Evolutionary conservation across 2,329 filamentous ascomycete species (phyloP).

Genomic region (Nannizziopsis arthrosporioides): DNA sequence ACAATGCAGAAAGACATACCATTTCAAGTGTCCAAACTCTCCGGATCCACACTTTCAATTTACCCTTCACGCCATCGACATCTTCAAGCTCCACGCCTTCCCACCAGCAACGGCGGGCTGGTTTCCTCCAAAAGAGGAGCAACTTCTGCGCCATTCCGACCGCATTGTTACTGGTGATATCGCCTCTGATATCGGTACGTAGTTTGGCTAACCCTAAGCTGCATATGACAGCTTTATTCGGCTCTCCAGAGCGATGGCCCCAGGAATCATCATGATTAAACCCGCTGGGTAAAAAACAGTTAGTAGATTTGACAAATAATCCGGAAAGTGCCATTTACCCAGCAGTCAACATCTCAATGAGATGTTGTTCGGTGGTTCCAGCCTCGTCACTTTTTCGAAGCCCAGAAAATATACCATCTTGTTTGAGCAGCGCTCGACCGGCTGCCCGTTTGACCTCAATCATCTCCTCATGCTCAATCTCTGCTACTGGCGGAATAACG

Average conservation of each 20-base stretch:
- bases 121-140: constrained; percentile 94
- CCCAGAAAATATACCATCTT: constrained; percentile 92
- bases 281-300: constrained; percentile 46
- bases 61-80: constrained; percentile 81
- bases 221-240: constrained; percentile 97
- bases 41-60: constrained; percentile 95
- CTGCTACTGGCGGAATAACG: constrained; percentile 72
- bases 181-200: constrained; percentile 75
- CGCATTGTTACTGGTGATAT: constrained; percentile 60
- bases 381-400: constrained; percentile 89
- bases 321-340: constrained; percentile 51
- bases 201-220: constrained; percentile 86
- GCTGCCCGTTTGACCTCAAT: constrained; percentile 90
- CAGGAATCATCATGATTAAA: constrained; percentile 93
- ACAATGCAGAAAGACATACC: constrained; percentile 37
- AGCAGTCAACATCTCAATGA: constrained; percentile 98
- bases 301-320: constrained; percentile 12
- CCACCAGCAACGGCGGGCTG: constrained; percentile 95
- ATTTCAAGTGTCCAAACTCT: constrained; percentile 98
- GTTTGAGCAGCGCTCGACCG: constrained; percentile 69
- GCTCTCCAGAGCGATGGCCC: constrained; percentile 95
- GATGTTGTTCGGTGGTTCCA: constrained; percentile 91
- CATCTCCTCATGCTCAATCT: constrained; percentile 84
- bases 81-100: constrained; percentile 85
- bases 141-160: constrained; percentile 98